Conservation (phyloP, 73 alveolate species). For the Tetrahymena thermophila region DNA sequence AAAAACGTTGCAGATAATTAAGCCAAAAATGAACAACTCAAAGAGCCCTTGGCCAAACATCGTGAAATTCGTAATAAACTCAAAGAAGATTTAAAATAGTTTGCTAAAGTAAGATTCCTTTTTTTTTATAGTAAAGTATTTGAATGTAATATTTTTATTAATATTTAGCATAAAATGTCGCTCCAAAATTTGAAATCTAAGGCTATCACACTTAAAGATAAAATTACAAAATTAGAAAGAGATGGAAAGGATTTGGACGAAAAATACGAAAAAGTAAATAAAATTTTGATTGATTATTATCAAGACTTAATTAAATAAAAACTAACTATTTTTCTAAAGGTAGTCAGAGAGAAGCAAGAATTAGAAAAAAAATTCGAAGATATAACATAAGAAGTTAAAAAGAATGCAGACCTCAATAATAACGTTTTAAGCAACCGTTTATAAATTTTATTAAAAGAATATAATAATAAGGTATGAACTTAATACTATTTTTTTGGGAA, state of each 20-base stretch:
- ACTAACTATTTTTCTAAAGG: neutral
- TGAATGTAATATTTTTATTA: neutral
- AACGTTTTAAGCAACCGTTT: constrained; percentile 11
- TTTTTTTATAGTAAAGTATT: neutral
- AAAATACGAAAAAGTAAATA: constrained; percentile 51
- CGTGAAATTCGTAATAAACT: constrained; percentile 50
- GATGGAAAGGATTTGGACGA: constrained; percentile 66
- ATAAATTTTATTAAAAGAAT: constrained; percentile 11
- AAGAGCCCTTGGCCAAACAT: constrained; percentile 56
- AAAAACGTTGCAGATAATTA: constrained; percentile 53
- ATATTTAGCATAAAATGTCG: constrained; percentile 60
- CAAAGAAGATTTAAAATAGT: constrained; percentile 45
- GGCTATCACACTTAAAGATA: constrained; percentile 46
- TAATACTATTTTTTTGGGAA: no score
- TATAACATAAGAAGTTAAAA: constrained; percentile 38
- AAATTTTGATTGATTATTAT: neutral
- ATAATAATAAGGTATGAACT: neutral
- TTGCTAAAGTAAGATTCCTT: constrained; percentile 12
- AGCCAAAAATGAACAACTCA: constrained; percentile 45
- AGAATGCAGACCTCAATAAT: constrained; percentile 34
- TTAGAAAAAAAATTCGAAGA: constrained; percentile 62
- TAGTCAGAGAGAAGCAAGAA: constrained; percentile 46
- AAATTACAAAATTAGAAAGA: constrained; percentile 45
- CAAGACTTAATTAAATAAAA: neutral
- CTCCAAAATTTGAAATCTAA: constrained; percentile 59